These are phyloP conservation scores for Kurtzmaniella fragi DNA, from an alignment of 805 yeast genomes.

Conservation along the genomic window DNA sequence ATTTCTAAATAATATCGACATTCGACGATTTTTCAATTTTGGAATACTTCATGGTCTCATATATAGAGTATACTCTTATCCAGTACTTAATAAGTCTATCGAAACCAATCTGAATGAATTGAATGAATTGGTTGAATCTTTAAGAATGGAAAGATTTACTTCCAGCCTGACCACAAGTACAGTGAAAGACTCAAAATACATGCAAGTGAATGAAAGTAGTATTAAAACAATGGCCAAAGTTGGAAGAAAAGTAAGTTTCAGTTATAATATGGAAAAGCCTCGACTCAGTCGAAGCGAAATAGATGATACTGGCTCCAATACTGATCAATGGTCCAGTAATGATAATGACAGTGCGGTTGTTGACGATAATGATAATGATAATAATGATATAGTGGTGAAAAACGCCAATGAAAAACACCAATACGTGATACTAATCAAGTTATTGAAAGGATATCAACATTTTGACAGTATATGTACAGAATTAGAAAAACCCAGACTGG, in stretches of 20 bases:
- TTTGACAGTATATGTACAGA: constrained; percentile 71
- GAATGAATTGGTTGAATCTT: constrained; percentile 11
- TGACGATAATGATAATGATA: constrained; percentile 4
- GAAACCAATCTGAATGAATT: constrained; percentile 23
- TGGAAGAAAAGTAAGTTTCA: constrained; percentile 33
- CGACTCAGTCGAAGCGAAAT: constrained; percentile 1
- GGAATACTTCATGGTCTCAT: constrained; percentile 81
- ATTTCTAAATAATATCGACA: constrained; percentile 61
- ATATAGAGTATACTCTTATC: constrained; percentile 75
- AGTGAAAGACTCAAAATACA: constrained; percentile 6
- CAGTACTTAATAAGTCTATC: constrained; percentile 44
- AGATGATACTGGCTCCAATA: constrained; percentile 1
- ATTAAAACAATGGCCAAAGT: constrained; percentile 13
- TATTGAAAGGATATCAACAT: constrained; percentile 48
- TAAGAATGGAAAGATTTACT: constrained; percentile 5
- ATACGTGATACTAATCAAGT: constrained; percentile 33
- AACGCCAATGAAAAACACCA: constrained; percentile 17
- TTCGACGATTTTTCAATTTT: constrained; percentile 79
- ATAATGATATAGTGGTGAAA: constrained; percentile 7
- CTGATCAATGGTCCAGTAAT: not conserved
- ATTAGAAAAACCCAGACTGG: constrained; percentile 49
- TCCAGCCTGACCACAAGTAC: constrained; percentile 4
- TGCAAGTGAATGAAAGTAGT: constrained; percentile 17
- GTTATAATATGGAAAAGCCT: constrained; percentile 13
- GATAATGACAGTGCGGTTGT: not conserved